Conservation (phyloP, 139 green algal genomes). For the Pseudopediastrum boryanum region DNA sequence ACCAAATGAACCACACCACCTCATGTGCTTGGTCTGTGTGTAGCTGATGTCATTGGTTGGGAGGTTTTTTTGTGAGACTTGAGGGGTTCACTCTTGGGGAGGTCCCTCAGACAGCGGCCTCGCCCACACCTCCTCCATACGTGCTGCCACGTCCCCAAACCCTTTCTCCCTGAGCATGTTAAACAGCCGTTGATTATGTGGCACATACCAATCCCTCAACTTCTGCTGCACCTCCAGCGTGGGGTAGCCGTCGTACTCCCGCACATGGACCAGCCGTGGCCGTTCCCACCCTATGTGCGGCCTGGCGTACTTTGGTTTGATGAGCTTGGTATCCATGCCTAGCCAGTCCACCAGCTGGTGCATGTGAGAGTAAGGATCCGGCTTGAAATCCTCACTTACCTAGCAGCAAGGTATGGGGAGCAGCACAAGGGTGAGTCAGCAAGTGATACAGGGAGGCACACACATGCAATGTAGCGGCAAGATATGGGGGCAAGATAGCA, state of each 20-base stretch:
- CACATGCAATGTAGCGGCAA: too few relatives aligned
- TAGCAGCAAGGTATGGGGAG: too few relatives aligned
- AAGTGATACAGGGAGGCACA: too few relatives aligned
- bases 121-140: constrained; percentile 2
- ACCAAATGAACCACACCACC: too few relatives aligned
- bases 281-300: background rate
- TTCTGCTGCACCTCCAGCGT: background rate
- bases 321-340: background rate
- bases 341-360: background rate
- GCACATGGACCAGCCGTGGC: background rate
- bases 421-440: too few relatives aligned
- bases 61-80: too few relatives aligned
- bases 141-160: background rate
- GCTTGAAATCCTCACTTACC: constrained; percentile 31
- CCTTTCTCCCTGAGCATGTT: background rate
- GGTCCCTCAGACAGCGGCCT: too few relatives aligned
- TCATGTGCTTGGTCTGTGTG: too few relatives aligned
- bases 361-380: background rate
- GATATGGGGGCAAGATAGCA: too few relatives aligned
- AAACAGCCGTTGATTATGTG: constrained; percentile 5
- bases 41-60: too few relatives aligned
- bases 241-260: background rate
- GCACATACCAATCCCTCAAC: background rate
- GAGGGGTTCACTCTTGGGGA: too few relatives aligned
- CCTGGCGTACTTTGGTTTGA: background rate